Evolutionary conservation across 2,329 filamentous ascomycete genomes (phyloP), one percentile per base, ranked within the genome.

Genomic region (Aspergillus amoenus): DNA sequence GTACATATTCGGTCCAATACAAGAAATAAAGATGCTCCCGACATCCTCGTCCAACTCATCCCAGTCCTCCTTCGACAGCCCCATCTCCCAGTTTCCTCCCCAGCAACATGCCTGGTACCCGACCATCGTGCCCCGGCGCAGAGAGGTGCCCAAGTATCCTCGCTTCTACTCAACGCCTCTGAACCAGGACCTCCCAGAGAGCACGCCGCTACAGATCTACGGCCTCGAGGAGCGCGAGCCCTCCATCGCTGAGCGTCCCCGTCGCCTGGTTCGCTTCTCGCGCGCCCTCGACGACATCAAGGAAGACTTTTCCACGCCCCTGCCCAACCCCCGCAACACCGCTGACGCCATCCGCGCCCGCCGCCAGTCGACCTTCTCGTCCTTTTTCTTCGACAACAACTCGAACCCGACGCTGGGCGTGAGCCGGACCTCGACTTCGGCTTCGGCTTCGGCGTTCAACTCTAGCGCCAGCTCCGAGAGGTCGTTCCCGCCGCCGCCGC

Each of bases 111-210:
- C 64, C 8, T 58, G 61, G 51, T 70, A 66, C 30, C 63, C 67
- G 37, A 41, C 68, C 13, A 58, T 64, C 34, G 13, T 34, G 7
- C 66, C 65, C 32, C 65, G 66, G n/a, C 61, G 59, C 30, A 63
- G 61, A n/a, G 63, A 61, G 46, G 45, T 61, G 56, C 54, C 58
- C 49, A 71, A 70, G 60, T 63, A 60, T 42, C 67, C 61, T 44
- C 71, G 72, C 32, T 74, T 70, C 62, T 74, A 74, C 55, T 65
- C 71, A 42, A 69, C 71, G 8, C 72, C 71, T 3, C 24, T 73
- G 47, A 65, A 67, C 39, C 59, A 70, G 18, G 63, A 66, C 44
- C 46, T 48, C 17, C 64, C 68, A 12, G 65, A 70, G 30, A 66
- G 68, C 27, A 74, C 68, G 18, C 72, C 72, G 3, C 49, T 72